Conservation (phyloP, 2,329 filamentous ascomycete species). For the Talaromyces sp. region DNA sequence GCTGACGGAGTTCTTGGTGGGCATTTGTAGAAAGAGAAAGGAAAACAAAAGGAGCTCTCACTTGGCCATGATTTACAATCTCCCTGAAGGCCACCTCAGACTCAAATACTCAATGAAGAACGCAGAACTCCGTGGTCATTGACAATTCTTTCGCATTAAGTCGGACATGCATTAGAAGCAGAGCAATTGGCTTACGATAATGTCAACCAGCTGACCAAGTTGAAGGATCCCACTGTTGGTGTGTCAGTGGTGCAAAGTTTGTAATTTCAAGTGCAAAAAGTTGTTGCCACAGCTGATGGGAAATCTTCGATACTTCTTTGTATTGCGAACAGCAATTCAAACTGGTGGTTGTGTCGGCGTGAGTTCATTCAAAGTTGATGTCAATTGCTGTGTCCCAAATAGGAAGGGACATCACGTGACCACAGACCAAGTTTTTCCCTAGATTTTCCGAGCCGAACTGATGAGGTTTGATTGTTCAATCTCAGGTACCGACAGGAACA, state of each 20-base stretch:
- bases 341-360: not conserved
- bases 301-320: not conserved
- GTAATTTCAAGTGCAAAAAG: not conserved
- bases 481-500: conserved; percentile 35
- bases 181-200: not conserved
- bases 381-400: not conserved
- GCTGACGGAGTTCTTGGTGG: not conserved
- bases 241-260: not conserved
- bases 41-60: not conserved
- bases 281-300: not conserved
- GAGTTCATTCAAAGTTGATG: not conserved
- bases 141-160: not conserved
- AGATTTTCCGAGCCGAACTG: conserved; percentile 40
- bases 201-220: not conserved
- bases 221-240: not conserved
- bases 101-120: not conserved
- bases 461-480: conserved; percentile 37
- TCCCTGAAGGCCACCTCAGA: not conserved
- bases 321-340: not conserved
- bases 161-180: not conserved
- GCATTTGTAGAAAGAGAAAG: not conserved
- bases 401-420: conserved; percentile 15
- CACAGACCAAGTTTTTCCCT: conserved; percentile 33
- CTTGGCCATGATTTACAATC: not conserved
- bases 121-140: not conserved